Evolutionary conservation across 768 basidiomycete genomes (phyloP), one percentile per base, ranked within the genome.

Genomic region (Naematelia encephala): DNA sequence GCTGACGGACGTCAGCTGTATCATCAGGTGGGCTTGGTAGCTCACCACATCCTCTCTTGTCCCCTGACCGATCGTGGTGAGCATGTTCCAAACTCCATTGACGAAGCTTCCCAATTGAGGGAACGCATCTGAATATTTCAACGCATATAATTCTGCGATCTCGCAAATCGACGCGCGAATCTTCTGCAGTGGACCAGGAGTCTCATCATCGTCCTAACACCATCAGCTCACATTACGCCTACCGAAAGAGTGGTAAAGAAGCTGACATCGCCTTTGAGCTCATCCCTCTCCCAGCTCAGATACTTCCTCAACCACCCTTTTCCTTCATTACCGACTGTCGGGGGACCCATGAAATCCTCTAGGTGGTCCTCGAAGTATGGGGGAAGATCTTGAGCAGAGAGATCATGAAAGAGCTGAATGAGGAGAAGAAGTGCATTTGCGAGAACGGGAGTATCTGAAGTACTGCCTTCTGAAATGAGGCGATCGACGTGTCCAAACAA

Each of bases 341-440:
- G 56, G 23, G 64, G 64, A 2, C 82, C 86, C 76, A 97, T 96
- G 75, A 94, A 96, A 60, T 87, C 84, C 19, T 82, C 80, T 59
- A 92, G 85, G 25, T 85, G 80, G 69, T 98, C 96, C 74, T 99
- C 96, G 67, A 99, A 86, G 64, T 86, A 87, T 13, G 91, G 91
- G 3, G 93, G 96, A 16, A 98, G 81, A 78, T 99, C 96, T 64
- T 98, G 94, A 66, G 89, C 89, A 1, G 88, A 91, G 63, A 99
- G 84, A 77, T 98, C 96, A 69, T 92, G 88, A 80, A 87, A 98
- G 23, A 98, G 84, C 30, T 93, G 89, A 16, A 88, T 81, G 14
- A 96, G 81, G 5, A 91, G 81, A 19, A 86, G 83, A 82, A 90
- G 86, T 0, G 84, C 82, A 62, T 89, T 87, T 1, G 89, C 86